phyloP scores from a whole-genome alignment of 2,329 filamentous ascomycete genomes.

The Diaporthe eres region DNA sequence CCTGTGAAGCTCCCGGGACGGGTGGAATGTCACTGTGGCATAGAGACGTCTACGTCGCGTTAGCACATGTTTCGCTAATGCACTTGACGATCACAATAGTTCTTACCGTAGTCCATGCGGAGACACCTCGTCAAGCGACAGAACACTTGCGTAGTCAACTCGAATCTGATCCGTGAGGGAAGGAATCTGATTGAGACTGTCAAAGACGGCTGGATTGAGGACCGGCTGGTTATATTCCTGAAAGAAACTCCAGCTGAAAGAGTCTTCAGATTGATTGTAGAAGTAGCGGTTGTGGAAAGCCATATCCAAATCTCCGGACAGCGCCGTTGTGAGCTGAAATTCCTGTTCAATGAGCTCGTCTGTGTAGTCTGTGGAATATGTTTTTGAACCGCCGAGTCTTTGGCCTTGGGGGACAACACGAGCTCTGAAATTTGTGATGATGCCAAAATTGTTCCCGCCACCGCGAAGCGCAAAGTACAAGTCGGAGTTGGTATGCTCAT shows the following conservation, averaged over 20 bases:
- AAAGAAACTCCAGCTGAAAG: background rate
- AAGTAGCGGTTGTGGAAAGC: slow-evolving; percentile 2
- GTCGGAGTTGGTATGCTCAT: background rate
- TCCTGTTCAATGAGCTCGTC: slow-evolving; percentile 19
- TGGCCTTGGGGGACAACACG: slow-evolving; percentile 1
- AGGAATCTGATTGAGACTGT: background rate
- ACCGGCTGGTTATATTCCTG: slow-evolving; percentile 8
- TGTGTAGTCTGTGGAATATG: background rate
- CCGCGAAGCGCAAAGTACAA: slow-evolving; percentile 18
- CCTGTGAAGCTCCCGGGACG: background rate
- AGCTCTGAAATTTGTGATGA: slow-evolving; percentile 2
- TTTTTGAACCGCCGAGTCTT: background rate
- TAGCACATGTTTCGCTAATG: background rate
- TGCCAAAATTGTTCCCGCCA: slow-evolving; percentile 7
- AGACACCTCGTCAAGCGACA: slow-evolving; percentile 5
- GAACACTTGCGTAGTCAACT: background rate
- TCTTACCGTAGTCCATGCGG: background rate
- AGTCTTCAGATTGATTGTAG: background rate
- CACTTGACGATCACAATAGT: background rate
- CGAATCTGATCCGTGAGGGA: background rate
- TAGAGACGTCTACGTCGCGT: slow-evolving; percentile 5
- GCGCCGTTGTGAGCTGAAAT: background rate
- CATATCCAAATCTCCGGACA: background rate
- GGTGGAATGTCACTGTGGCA: background rate
- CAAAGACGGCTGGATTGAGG: background rate